phyloP scores from a whole-genome alignment of 805 yeast genomes.

The Barnettozyma sp. region DNA sequence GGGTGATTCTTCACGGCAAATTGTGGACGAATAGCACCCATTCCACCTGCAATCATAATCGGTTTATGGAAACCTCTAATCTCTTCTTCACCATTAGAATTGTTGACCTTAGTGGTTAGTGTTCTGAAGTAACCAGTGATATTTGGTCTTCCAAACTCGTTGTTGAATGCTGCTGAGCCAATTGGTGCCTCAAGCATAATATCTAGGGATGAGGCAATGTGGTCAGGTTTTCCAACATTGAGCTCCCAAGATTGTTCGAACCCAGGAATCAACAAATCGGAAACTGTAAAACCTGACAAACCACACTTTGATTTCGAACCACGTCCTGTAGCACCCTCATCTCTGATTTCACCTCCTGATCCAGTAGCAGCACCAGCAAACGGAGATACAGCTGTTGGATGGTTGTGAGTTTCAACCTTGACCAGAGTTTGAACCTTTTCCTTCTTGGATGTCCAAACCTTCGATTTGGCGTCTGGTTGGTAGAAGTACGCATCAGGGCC shows the following conservation, averaged over 20 bases:
- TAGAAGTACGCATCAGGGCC: slow-evolving; percentile 73
- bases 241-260: slow-evolving; percentile 93
- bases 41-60: slow-evolving; percentile 98
- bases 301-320: slow-evolving; percentile 98
- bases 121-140: slow-evolving; percentile 96
- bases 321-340: slow-evolving; percentile 98
- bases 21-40: slow-evolving; percentile 93
- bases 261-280: slow-evolving; percentile 83
- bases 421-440: slow-evolving; percentile 86
- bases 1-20: slow-evolving; percentile 81
- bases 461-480: slow-evolving; percentile 68
- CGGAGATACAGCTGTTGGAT: slow-evolving; percentile 98
- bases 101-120: slow-evolving; percentile 69
- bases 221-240: slow-evolving; percentile 80
- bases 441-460: slow-evolving; percentile 64
- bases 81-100: slow-evolving; percentile 56
- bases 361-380: slow-evolving; percentile 99
- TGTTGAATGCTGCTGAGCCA: slow-evolving; percentile 97
- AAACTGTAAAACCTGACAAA: slow-evolving; percentile 83
- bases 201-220: slow-evolving; percentile 87
- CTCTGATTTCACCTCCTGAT: slow-evolving; percentile 99
- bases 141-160: slow-evolving; percentile 98
- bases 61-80: slow-evolving; percentile 98
- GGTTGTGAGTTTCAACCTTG: slow-evolving; percentile 98
- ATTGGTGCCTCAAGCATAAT: slow-evolving; percentile 97